Evolutionary conservation across 805 yeast genomes (phyloP), one percentile per base, ranked within the genome.

Genomic region (Saccharomycopsis malanga): DNA sequence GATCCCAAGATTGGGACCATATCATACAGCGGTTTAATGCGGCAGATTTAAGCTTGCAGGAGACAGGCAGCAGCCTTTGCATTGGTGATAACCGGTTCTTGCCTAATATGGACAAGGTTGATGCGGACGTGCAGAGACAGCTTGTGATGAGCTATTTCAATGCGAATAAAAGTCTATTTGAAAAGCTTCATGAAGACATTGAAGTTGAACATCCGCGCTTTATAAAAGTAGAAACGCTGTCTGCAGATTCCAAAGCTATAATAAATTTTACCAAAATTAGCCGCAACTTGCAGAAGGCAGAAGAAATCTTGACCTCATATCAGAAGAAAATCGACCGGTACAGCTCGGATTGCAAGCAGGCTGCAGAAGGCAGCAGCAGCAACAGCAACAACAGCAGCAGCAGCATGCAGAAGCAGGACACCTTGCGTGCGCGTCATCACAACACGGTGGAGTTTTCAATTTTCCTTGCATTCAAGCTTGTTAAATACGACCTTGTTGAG

Each of bases 401-500:
- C 27, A 27, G 29, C 17, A 32, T 21, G 9, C 18, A 46, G 30
- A 43, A 42, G 25, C 12, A 18, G 27, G 27, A 35, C 14, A 7
- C 22, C 12, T 6, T 41, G 15, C 23, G 22, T 20, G 9, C 30
- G 4, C 38, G 43, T 10, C 36, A 39, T 34, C 51, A 47, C 29
- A 42, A 49, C 34, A 29, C 39, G 30, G 20, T 51, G 12, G 53
- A 51, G 23, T 51, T 51, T 35, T 37, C 54, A 9, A 42, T 46
- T 9, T 52, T 49, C 34, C 35, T 52, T 14, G 44, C 49, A 10
- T 49, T 52, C 34, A 52, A 52, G 22, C 32, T 52, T 12, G 46
- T 52, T 35, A 52, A 52, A 30, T 42, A 44, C 25, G 53, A 52
- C 20, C 29, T 46, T 3, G 30, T 52, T 22, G 55, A 52, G 30